Evolutionary conservation across 2,329 filamentous ascomycete species (phyloP), one percentile per base, ranked within the genome.

Genomic region (Cordyceps cicadae): DNA sequence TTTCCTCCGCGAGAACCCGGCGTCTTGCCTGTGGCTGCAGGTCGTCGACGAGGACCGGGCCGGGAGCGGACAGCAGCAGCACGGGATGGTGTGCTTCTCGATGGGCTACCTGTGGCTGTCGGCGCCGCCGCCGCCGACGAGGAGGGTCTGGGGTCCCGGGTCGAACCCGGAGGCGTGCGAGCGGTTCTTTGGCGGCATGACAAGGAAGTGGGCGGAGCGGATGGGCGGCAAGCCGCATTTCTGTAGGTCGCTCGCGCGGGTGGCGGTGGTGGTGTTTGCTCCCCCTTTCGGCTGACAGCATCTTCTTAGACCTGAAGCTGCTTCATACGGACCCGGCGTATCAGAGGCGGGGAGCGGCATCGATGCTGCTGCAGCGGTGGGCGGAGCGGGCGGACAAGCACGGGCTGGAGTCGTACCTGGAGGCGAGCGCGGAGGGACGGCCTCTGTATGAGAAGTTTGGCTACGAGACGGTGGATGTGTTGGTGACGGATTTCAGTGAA

Each of bases 271-370:
- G n/a, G n/a, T n/a, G n/a, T n/a, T n/a, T n/a, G n/a, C n/a, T n/a
- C n/a, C n/a, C n/a, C n/a, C n/a, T n/a, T n/a, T n/a, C n/a, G n/a
- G 24, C 24, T 24, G 24, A 24, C 24, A 24, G 24, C 24, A 24
- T 24, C 24, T 24, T 5, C 32, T 12, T 19, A 75, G 74, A 75
- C 58, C 64, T 77, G 3, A 72, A 73, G 52, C 67, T 74, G 1
- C 67, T 77, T 39, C 71, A 75, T 48, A 76, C 74, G 2, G 68
- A 74, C 51, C 69, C 74, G 1, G 68, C 69, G 15, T 71, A 75
- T 59, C 73, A 75, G 52, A 67, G 68, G 51, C 70, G 70, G 7
- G 75, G 75, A 5, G 70, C 71, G 14, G 74, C 67, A 2, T 65
- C 66, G 21, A 63, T 74, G 64, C 64, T 76, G 62, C 59, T 77